Conservation (phyloP, 371 early-diverging fungal genomes). For the Actinomortierella wolfii region DNA sequence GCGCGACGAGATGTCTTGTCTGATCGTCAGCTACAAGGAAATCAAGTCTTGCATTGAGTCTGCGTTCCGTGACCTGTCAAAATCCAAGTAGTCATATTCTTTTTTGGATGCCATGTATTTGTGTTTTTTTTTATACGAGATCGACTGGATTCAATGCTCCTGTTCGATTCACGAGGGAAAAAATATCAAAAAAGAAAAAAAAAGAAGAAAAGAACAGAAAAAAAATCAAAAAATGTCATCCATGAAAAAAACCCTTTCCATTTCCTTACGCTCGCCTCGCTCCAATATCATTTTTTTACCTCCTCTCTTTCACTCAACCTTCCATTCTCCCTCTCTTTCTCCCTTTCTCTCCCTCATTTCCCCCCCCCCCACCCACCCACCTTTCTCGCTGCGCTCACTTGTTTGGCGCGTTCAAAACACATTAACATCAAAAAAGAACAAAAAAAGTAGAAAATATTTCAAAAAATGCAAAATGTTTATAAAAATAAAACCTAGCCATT, state of each 20-base stretch:
- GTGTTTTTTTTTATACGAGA: slow-evolving; percentile 1
- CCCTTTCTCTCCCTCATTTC: background rate
- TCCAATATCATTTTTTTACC: too few species aligned
- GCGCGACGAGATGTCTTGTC: slow-evolving; percentile 92
- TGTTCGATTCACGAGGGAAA: background rate
- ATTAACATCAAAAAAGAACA: slow-evolving; percentile 1
- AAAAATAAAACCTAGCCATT: background rate
- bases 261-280: too few species aligned
- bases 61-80: slow-evolving; percentile 77
- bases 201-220: background rate
- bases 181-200: slow-evolving; percentile 1
- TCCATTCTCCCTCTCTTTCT: slow-evolving; percentile 1
- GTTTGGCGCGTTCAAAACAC: background rate
- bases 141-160: too few species aligned
- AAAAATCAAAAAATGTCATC: background rate
- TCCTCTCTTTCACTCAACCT: background rate
- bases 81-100: slow-evolving; percentile 25
- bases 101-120: background rate
- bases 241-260: background rate
- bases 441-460: background rate
- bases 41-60: slow-evolving; percentile 86
- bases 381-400: background rate
- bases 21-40: slow-evolving; percentile 91
- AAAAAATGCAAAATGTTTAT: background rate
- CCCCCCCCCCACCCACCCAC: background rate